phyloP scores from a whole-genome alignment of 2,329 filamentous ascomycete species.

The Fusarium pilosicola region DNA sequence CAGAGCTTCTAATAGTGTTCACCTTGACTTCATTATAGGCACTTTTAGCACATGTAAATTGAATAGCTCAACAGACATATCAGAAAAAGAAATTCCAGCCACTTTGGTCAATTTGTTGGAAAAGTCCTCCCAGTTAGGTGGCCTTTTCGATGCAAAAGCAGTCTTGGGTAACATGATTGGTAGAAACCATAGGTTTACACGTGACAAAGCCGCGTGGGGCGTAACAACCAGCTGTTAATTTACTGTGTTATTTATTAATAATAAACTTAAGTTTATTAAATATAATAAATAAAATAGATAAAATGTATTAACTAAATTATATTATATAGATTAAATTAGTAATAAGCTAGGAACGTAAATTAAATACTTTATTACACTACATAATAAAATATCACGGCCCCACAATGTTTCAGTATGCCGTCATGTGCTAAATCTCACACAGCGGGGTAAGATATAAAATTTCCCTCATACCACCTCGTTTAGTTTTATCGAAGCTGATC shows the following conservation, averaged over 20 bases:
- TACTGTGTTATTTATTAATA: no score
- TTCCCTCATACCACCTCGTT: not conserved
- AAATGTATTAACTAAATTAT: no score
- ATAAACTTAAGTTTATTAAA: no score
- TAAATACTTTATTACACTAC: no score
- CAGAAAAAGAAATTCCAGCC: accelerated
- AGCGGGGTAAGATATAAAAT: not conserved
- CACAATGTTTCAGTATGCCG: not conserved
- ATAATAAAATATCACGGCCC: not conserved
- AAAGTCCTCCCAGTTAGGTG: no score
- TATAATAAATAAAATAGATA: no score
- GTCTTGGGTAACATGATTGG: no score
- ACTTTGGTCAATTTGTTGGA: accelerated
- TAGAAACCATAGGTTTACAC: no score
- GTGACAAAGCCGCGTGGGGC: no score
- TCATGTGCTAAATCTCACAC: not conserved
- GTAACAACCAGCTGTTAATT: no score
- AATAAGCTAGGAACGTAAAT: no score
- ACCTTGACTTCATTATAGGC: not conserved
- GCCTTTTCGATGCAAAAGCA: not conserved
- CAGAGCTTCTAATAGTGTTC: not conserved
- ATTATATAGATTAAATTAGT: no score
- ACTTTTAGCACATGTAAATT: not conserved
- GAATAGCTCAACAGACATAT: not conserved
- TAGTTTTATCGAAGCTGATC: not conserved